Percentiles rank a stretch among this genome's conserved stretches.
Conservation (phyloP, 768 basidiomycete genomes). For the Macrocybe gigantea region DNA sequence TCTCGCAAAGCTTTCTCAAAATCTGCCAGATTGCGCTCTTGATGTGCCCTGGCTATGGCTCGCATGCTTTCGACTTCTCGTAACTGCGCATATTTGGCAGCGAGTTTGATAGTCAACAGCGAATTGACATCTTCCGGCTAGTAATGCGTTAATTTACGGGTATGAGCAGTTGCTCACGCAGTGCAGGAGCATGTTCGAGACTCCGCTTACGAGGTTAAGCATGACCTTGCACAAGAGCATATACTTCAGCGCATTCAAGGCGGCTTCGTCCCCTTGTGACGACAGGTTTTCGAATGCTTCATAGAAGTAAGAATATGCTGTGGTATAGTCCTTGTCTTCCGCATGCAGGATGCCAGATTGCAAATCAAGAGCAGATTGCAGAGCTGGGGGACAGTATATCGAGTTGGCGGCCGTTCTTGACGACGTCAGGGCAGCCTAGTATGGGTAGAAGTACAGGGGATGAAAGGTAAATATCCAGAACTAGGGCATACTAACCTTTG, state of each 20-base stretch:
- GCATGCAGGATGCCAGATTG: slow-evolving; percentile 80
- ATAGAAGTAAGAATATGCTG: slow-evolving; percentile 95
- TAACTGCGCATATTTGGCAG: slow-evolving; percentile 79
- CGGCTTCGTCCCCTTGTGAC: slow-evolving; percentile 68
- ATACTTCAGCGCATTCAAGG: slow-evolving; percentile 88
- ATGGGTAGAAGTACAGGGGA: slow-evolving; percentile 13
- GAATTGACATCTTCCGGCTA: slow-evolving; percentile 93
- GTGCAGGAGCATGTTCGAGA: background rate
- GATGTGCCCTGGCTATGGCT: slow-evolving; percentile 89
- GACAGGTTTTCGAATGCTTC: slow-evolving; percentile 92
- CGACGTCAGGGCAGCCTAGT: slow-evolving; percentile 79
- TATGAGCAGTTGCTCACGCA: background rate
- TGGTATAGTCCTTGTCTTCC: slow-evolving; percentile 97
- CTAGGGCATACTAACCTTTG: slow-evolving; percentile 53
- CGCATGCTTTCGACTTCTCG: slow-evolving; percentile 95
- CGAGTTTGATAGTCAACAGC: slow-evolving; percentile 81
- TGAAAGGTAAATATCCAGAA: background rate
- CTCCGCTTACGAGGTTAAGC: slow-evolving; percentile 75
- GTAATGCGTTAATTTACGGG: background rate
- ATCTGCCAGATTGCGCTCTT: slow-evolving; percentile 81
- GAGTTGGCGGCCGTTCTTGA: slow-evolving; percentile 92
- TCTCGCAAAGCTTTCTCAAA: slow-evolving; percentile 87
- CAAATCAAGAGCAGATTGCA: slow-evolving; percentile 44
- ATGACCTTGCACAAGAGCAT: slow-evolving; percentile 99
- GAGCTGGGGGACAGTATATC: slow-evolving; percentile 70